These are phyloP conservation scores for Chloropicon primus DNA, from an alignment of 139 green algal genomes.

Conservation along the genomic window DNA sequence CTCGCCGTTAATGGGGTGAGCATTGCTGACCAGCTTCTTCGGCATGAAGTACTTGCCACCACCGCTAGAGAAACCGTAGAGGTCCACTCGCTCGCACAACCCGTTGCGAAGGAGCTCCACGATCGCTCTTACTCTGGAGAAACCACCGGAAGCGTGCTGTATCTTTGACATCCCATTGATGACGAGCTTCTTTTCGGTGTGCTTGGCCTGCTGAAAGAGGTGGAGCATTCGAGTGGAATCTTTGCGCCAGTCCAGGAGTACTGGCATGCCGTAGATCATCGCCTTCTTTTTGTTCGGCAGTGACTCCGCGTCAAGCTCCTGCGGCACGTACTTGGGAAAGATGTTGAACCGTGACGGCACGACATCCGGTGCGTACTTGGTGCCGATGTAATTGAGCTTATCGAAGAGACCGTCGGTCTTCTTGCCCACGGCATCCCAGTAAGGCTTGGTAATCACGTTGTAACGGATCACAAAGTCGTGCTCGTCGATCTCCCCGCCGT, in stretches of 20 bases:
- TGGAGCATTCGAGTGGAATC: not conserved
- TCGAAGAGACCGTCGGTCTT: slow-evolving; percentile 6
- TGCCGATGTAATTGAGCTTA: slow-evolving; percentile 4
- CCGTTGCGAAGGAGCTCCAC: slow-evolving; percentile 9
- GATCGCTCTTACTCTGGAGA: slow-evolving; percentile 7
- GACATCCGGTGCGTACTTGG: not conserved
- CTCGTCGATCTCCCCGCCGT: slow-evolving; percentile 13
- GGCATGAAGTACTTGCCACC: slow-evolving; percentile 19
- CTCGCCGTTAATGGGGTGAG: slow-evolving; percentile 13
- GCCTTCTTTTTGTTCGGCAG: slow-evolving; percentile 11
- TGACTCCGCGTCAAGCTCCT: not conserved
- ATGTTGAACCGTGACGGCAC: slow-evolving; percentile 10
- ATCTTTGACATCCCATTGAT: not conserved
- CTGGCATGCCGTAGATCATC: slow-evolving; percentile 7
- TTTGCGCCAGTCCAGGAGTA: not conserved
- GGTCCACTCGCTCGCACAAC: slow-evolving; percentile 9
- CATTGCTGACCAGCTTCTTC: slow-evolving; percentile 6
- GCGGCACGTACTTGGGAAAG: slow-evolving; percentile 8
- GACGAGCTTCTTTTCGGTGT: not conserved
- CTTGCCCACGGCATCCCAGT: slow-evolving; percentile 6
- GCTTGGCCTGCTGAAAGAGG: not conserved
- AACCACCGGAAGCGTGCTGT: slow-evolving; percentile 8
- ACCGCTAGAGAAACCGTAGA: slow-evolving; percentile 17
- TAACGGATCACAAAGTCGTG: slow-evolving; percentile 22
- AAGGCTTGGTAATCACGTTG: slow-evolving; percentile 15